Evolutionary conservation across 1,284 basidiomycete genomes (phyloP).

Genomic region (Cutaneotrichosporon cutaneum): DNA sequence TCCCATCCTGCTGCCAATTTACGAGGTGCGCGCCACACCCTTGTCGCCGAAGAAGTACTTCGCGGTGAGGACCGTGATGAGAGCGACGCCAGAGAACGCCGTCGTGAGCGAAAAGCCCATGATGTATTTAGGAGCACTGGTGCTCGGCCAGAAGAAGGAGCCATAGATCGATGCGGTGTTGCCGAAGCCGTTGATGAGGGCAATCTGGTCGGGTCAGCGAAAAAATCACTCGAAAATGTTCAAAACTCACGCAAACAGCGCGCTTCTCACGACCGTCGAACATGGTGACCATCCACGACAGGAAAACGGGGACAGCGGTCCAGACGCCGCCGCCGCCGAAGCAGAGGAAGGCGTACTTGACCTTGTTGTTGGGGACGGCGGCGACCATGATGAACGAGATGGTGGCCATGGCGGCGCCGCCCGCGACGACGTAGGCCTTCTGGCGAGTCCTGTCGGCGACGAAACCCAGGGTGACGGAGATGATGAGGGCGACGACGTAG

Average conservation of each 20-base stretch:
- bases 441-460: conserved; percentile 48
- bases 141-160: conserved; percentile 50
- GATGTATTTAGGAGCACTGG: conserved; percentile 40
- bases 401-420: conserved; percentile 29
- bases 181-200: conserved; percentile 48
- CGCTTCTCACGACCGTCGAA: conserved; percentile 50
- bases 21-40: conserved; percentile 28
- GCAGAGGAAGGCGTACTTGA: conserved; percentile 51
- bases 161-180: conserved; percentile 49
- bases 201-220: too few relatives aligned
- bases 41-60: conserved; percentile 44
- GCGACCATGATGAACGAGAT: conserved; percentile 47
- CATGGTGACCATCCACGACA: conserved; percentile 50
- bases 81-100: conserved; percentile 38
- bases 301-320: conserved; percentile 47
- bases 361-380: conserved; percentile 37
- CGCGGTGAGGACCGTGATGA: conserved; percentile 25
- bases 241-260: too few relatives aligned
- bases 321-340: conserved; percentile 51
- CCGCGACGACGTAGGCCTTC: conserved; percentile 47
- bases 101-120: conserved; percentile 48
- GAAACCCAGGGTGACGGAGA: conserved; percentile 42
- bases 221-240: too few relatives aligned
- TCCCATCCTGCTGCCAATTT: too few relatives aligned
- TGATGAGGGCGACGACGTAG: conserved; percentile 50